Percentiles rank a stretch among this genome's conserved stretches.
phyloP scores from a whole-genome alignment of 768 basidiomycete genomes.

The Boletales sp. region DNA sequence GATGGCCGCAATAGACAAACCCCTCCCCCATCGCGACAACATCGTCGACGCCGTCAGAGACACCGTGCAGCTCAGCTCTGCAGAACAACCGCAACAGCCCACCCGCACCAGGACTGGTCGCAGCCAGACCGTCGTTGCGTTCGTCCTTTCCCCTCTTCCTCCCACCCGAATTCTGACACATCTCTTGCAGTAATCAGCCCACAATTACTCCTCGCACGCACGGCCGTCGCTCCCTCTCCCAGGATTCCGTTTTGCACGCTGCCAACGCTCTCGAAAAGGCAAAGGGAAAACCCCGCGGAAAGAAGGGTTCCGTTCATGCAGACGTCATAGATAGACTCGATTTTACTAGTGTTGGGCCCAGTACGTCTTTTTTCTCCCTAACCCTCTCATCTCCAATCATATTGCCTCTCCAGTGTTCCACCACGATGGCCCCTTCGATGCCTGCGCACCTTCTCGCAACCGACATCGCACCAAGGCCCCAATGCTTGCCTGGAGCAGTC shows the following conservation, averaged over 20 bases:
- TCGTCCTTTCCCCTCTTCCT: constrained; percentile 12
- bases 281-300: constrained; percentile 47
- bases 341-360: constrained; percentile 78
- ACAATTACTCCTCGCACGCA: constrained; percentile 21
- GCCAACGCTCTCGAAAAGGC: constrained; percentile 41
- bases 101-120: constrained; percentile 50
- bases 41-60: constrained; percentile 67
- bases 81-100: constrained; percentile 29
- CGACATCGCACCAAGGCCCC: constrained; percentile 75
- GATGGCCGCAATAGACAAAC: constrained; percentile 29
- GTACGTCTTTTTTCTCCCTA: constrained; percentile 43
- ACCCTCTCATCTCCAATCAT: not conserved
- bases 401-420: constrained; percentile 65
- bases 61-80: constrained; percentile 54
- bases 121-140: constrained; percentile 48
- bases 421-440: constrained; percentile 90
- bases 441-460: constrained; percentile 88
- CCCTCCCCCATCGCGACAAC: constrained; percentile 33
- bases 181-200: constrained; percentile 19
- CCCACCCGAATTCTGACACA: constrained; percentile 16
- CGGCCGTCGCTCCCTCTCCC: constrained; percentile 46
- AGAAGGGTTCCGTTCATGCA: constrained; percentile 79
- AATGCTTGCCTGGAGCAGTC: constrained; percentile 69
- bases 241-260: constrained; percentile 43
- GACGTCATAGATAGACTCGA: constrained; percentile 90